Evolutionary conservation across 148 eudicot species (phyloP).

Genomic region (Rhododendron simsii): DNA sequence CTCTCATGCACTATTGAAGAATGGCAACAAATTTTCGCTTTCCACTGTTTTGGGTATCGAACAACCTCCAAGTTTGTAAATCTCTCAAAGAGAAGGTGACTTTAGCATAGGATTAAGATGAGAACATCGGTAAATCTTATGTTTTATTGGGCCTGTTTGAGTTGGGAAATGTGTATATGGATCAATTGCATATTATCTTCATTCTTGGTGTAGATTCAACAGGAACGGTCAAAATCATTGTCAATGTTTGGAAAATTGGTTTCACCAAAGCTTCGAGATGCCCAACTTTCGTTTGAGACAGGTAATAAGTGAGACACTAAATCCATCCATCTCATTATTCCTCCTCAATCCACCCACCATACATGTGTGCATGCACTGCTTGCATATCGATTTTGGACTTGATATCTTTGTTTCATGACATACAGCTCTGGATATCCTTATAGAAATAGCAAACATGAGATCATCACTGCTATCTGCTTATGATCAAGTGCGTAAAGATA

Average conservation of each 20-base stretch:
- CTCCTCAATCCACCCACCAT: not conserved
- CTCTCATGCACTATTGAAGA: not conserved
- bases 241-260: slow-evolving; percentile 80
- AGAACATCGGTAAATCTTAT: not conserved
- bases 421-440: slow-evolving; percentile 73
- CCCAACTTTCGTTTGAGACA: slow-evolving; percentile 86
- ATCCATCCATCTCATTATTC: not conserved
- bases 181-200: not conserved
- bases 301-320: slow-evolving; percentile 31
- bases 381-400: not conserved
- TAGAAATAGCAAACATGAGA: slow-evolving; percentile 70
- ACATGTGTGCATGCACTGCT: not conserved
- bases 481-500: slow-evolving; percentile 38
- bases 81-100: not conserved
- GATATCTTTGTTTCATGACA: not conserved
- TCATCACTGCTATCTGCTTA: slow-evolving; percentile 59
- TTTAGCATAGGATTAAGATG: not conserved
- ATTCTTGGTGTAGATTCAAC: slow-evolving; percentile 43
- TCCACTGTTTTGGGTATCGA: not conserved
- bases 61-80: not conserved
- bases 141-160: not conserved
- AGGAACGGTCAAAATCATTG: slow-evolving; percentile 64
- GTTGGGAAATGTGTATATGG: not conserved
- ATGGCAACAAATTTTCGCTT: not conserved
- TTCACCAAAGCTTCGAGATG: slow-evolving; percentile 80